A percentile compares a stretch with the other conserved stretches of the same genome.
Evolutionary conservation across 306 rosid species (phyloP).

Genomic region (Glycyrrhiza uralensis): DNA sequence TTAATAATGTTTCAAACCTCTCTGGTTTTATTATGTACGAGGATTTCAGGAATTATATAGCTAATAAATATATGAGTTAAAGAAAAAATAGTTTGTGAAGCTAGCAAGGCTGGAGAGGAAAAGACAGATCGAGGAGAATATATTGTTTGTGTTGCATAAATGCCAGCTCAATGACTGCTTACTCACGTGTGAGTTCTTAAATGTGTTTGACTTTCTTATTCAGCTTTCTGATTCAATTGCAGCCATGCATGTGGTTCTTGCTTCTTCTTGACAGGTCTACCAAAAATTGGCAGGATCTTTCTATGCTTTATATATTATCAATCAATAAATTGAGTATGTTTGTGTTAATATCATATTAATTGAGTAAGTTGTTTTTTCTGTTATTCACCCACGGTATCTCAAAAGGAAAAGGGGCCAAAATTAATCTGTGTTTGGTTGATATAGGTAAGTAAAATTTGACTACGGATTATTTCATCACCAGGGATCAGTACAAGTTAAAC

Average conservation of each 20-base stretch:
- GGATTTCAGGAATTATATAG: slow-evolving; percentile 31
- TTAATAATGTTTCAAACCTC: slow-evolving; percentile 21
- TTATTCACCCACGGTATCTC: no score
- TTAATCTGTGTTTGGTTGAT: no score
- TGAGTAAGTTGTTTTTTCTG: background rate
- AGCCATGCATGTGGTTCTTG: slow-evolving; percentile 66
- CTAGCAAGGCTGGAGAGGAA: background rate
- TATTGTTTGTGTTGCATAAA: slow-evolving; percentile 8
- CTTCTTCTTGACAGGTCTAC: slow-evolving; percentile 36
- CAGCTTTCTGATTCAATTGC: slow-evolving; percentile 49
- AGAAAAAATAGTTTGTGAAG: slow-evolving; percentile 6
- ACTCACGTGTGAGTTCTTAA: slow-evolving; percentile 80
- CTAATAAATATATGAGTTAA: background rate
- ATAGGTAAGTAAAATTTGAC: no score
- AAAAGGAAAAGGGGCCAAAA: no score
- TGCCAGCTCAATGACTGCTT: slow-evolving; percentile 48
- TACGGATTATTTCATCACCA: no score
- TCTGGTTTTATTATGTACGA: slow-evolving; percentile 30
- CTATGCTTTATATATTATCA: slow-evolving; percentile 12
- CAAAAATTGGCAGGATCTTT: slow-evolving; percentile 9
- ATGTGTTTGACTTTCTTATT: slow-evolving; percentile 79
- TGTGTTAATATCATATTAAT: slow-evolving; percentile 29
- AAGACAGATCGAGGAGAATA: slow-evolving; percentile 9
- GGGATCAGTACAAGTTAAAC: no score
- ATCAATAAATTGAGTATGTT: slow-evolving; percentile 21